Conservation (phyloP, 2,329 filamentous ascomycete species). For the Parastagonospora nodorum region DNA sequence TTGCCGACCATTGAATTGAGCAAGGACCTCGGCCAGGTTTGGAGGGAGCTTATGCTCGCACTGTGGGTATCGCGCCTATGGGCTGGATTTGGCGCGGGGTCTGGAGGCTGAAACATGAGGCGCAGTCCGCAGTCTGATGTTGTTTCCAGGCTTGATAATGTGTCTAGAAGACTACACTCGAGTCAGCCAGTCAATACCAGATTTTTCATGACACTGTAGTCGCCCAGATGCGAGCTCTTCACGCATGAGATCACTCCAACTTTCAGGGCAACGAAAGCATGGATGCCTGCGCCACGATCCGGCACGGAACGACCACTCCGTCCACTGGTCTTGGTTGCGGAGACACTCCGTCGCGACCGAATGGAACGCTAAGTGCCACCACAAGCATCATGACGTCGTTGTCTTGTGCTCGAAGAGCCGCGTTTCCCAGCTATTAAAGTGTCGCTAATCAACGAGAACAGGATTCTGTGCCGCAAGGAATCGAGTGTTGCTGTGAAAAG, state of each 20-base stretch:
- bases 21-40: conserved; percentile 25
- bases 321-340: neutral
- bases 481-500: neutral
- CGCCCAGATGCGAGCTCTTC: too few relatives aligned
- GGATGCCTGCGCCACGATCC: neutral
- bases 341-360: conserved; percentile 2
- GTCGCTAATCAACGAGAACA: neutral
- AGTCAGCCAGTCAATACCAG: too few relatives aligned
- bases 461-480: conserved; percentile 3
- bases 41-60: conserved; percentile 28
- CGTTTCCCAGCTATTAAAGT: neutral
- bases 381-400: conserved; percentile 6
- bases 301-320: neutral
- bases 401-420: neutral
- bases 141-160: too few relatives aligned
- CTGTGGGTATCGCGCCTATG: conserved; percentile 31
- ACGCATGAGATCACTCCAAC: too few relatives aligned
- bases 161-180: too few relatives aligned
- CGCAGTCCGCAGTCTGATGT: too few relatives aligned
- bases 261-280: neutral
- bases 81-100: conserved; percentile 28
- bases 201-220: too few relatives aligned
- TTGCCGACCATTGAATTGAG: conserved; percentile 27
- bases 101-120: neutral
- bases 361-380: conserved; percentile 3